Percentiles rank a stretch among this genome's conserved stretches.
Conservation (phyloP, 768 basidiomycete genomes). For the Melanogaster broomeanus region DNA sequence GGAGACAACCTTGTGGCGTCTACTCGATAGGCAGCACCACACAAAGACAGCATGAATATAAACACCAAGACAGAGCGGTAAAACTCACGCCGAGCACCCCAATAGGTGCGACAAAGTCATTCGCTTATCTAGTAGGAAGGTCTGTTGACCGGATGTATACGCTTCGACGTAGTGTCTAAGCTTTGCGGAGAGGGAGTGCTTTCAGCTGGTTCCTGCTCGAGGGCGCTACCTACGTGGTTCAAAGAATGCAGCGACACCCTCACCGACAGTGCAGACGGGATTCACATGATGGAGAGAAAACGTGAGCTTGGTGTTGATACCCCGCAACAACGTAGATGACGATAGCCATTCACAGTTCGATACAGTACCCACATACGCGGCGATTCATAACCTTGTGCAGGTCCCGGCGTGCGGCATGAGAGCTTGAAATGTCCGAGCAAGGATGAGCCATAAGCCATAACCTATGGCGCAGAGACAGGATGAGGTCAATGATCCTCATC, state of each 20-base stretch:
- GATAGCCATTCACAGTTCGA: conserved; percentile 69
- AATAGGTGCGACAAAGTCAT: conserved; percentile 72
- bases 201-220: conserved; percentile 58
- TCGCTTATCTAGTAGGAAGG: conserved; percentile 77
- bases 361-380: conserved; percentile 75
- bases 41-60: neutral
- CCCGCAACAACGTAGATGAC: conserved; percentile 18
- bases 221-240: conserved; percentile 64
- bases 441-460: conserved; percentile 69
- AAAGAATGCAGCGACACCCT: too few species aligned
- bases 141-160: conserved; percentile 63
- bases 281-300: conserved; percentile 4
- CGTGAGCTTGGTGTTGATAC: neutral
- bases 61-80: neutral
- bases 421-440: conserved; percentile 76
- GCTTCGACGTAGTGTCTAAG: conserved; percentile 70
- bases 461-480: conserved; percentile 42
- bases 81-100: conserved; percentile 51
- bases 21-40: conserved; percentile 27
- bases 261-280: too few species aligned
- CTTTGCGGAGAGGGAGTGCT: conserved; percentile 53
- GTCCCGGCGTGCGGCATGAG: conserved; percentile 63
- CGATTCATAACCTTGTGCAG: conserved; percentile 62
- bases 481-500: neutral
- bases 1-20: conserved; percentile 64